These are phyloP conservation scores for Sordaria brevicollis DNA, from an alignment of 495 filamentous ascomycete species.

Conservation along the genomic window DNA sequence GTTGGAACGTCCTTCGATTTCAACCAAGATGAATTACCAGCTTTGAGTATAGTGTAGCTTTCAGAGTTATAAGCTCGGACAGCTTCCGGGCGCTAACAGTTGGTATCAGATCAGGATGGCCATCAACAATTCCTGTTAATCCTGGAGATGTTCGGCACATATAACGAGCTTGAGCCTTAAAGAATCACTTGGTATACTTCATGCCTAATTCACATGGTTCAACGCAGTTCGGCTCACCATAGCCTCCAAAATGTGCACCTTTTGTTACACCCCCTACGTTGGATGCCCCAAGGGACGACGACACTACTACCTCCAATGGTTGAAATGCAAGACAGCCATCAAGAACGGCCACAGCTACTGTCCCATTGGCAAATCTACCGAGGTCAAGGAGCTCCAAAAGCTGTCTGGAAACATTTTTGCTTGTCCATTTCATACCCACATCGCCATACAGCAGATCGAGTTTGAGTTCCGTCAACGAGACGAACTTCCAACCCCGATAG, in stretches of 20 bases:
- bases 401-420: conserved; percentile 17
- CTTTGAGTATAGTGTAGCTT: background rate
- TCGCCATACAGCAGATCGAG: conserved; percentile 16
- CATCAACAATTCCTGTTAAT: background rate
- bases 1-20: background rate
- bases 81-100: background rate
- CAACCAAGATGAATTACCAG: background rate
- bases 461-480: conserved; percentile 4
- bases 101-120: background rate
- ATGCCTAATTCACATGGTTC: background rate
- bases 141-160: background rate
- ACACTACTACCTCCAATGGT: conserved; percentile 24
- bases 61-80: background rate
- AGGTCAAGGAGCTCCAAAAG: conserved; percentile 12
- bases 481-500: background rate
- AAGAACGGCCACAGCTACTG: conserved; percentile 14
- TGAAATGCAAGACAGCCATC: conserved; percentile 19
- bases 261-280: conserved; percentile 21
- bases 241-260: conserved; percentile 17
- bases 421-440: conserved; percentile 19
- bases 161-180: background rate
- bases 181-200: background rate
- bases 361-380: conserved; percentile 9
- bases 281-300: conserved; percentile 15
- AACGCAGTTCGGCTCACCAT: background rate